Percentiles rank a stretch among this genome's conserved stretches.
Conservation (phyloP, 2,329 filamentous ascomycete genomes). For the Cladophialophora exuberans region DNA sequence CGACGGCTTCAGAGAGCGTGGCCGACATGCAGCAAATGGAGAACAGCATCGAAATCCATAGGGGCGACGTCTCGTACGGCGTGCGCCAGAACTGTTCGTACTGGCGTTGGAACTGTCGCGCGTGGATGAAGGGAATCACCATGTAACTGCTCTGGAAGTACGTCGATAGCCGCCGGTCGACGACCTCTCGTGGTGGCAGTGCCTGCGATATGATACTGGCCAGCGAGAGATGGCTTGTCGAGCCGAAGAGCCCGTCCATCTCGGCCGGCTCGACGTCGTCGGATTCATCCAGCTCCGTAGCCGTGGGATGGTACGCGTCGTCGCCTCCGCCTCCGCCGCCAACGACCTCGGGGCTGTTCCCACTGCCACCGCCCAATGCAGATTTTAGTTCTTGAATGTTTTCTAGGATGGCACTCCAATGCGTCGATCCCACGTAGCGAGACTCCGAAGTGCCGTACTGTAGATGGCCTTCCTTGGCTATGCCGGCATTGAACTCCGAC, state of each 20-base stretch:
- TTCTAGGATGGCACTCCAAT: slow-evolving; percentile 48
- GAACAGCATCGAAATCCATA: slow-evolving; percentile 58
- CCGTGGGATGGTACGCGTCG: slow-evolving; percentile 3
- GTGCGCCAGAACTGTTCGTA: slow-evolving; percentile 59
- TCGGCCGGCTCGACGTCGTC: slow-evolving; percentile 22
- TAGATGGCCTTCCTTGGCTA: slow-evolving; percentile 21
- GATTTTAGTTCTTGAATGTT: slow-evolving; percentile 35
- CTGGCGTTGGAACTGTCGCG: slow-evolving; percentile 36
- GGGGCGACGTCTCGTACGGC: slow-evolving; percentile 50
- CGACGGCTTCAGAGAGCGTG: slow-evolving; percentile 19
- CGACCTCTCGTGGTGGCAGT: slow-evolving; percentile 28
- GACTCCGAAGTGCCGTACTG: slow-evolving; percentile 21
- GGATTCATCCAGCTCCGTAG: slow-evolving; percentile 23
- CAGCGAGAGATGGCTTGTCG: slow-evolving; percentile 18
- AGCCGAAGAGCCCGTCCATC: slow-evolving; percentile 23
- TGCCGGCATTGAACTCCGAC: background rate
- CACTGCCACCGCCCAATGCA: slow-evolving; percentile 14
- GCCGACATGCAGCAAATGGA: slow-evolving; percentile 50
- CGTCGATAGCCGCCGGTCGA: slow-evolving; percentile 30
- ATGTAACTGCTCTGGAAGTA: slow-evolving; percentile 32
- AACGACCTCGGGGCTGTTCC: no score
- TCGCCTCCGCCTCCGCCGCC: no score
- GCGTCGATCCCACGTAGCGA: slow-evolving; percentile 45
- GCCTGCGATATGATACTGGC: slow-evolving; percentile 27
- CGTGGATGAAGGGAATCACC: slow-evolving; percentile 30